A percentile compares a stretch with the other conserved stretches of the same genome.
Conservation (phyloP, 2,329 filamentous ascomycete genomes). For the Fusarium mangiferae region DNA sequence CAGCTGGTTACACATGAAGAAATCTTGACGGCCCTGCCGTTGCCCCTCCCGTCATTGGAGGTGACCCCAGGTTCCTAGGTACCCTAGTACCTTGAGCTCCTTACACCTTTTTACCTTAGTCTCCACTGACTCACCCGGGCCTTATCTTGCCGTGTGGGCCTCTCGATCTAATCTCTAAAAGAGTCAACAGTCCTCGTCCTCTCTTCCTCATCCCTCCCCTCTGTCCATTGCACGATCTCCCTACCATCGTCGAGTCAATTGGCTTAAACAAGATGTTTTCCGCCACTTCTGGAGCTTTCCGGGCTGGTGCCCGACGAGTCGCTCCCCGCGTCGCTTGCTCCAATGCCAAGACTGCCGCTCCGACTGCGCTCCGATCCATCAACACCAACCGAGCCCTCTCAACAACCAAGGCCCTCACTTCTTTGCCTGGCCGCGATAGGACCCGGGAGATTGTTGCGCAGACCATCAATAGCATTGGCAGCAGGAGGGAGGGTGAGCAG, state of each 20-base stretch:
- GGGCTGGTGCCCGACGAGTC: slow-evolving; percentile 57
- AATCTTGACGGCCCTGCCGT: background rate
- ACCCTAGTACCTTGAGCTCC: background rate
- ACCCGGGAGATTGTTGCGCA: slow-evolving; percentile 52
- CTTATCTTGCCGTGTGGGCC: slow-evolving; percentile 3
- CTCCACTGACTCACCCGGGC: background rate
- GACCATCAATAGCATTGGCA: slow-evolving; percentile 93
- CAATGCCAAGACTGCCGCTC: slow-evolving; percentile 35
- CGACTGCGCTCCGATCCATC: slow-evolving; percentile 41
- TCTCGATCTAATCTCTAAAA: slow-evolving; percentile 16
- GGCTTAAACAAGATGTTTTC: slow-evolving; percentile 54
- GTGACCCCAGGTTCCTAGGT: background rate
- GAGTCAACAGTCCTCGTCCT: slow-evolving; percentile 16
- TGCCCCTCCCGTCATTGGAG: slow-evolving; percentile 22
- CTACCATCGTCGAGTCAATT: slow-evolving; percentile 37
- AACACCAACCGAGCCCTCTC: slow-evolving; percentile 44
- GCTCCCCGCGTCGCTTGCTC: slow-evolving; percentile 45
- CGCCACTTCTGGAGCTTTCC: slow-evolving; percentile 53
- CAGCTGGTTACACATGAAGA: background rate
- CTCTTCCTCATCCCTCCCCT: slow-evolving; percentile 9
- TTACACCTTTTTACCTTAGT: background rate
- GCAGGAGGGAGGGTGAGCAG: slow-evolving; percentile 95
- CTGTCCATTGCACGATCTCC: slow-evolving; percentile 11
- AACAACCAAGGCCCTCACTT: slow-evolving; percentile 31
- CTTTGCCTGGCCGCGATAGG: slow-evolving; percentile 41